phyloP scores from a whole-genome alignment of 78 protist species.

The Speleostelium caveatum region DNA sequence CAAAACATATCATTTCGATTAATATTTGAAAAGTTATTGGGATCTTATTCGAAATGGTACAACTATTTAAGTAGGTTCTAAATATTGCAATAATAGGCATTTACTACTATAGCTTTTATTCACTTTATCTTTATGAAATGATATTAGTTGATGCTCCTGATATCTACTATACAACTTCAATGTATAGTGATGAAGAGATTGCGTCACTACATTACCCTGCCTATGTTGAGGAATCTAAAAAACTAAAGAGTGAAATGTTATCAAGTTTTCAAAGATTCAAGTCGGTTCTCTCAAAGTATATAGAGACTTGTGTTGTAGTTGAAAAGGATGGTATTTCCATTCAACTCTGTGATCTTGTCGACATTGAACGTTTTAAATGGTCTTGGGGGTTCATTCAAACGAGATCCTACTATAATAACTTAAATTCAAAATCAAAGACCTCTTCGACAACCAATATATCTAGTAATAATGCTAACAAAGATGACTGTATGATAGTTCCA shows the following conservation, averaged over 20 bases:
- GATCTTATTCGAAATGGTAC: constrained; percentile 33
- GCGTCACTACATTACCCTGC: constrained; percentile 8
- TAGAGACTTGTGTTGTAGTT: background rate
- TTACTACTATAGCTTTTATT: background rate
- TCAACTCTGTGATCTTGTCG: background rate
- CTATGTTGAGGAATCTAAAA: constrained; percentile 9
- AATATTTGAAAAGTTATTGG: constrained; percentile 19
- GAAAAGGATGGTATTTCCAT: background rate
- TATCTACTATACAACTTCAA: constrained; percentile 28
- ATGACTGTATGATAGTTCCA: constrained; percentile 42
- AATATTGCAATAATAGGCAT: background rate
- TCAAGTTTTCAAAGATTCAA: background rate
- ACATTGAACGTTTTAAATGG: constrained; percentile 29
- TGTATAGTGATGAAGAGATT: constrained; percentile 40
- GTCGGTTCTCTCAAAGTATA: background rate
- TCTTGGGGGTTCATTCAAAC: constrained; percentile 66
- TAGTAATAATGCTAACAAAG: background rate
- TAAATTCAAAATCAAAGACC: background rate
- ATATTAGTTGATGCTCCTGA: constrained; percentile 11
- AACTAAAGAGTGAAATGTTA: constrained; percentile 7
- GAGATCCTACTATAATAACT: constrained; percentile 35
- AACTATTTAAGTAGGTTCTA: constrained; percentile 3
- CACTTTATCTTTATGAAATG: background rate
- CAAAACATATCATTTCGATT: constrained; percentile 39
- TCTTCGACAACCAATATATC: background rate